Evolutionary conservation across 1,284 basidiomycete species (phyloP).

Genomic region (Pisolithus thermaeus): DNA sequence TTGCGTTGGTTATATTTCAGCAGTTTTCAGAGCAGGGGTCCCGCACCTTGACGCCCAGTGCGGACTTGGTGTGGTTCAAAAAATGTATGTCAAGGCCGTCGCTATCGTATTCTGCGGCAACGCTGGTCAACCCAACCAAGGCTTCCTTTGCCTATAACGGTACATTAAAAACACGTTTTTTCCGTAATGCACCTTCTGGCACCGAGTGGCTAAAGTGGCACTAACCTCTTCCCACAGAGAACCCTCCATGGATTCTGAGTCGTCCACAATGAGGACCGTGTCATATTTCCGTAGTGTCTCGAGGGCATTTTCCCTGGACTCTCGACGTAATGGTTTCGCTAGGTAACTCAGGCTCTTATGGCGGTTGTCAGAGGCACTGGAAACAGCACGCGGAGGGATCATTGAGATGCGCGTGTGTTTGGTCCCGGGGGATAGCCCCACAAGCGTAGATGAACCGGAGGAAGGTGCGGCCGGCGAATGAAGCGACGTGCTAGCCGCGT

Average conservation of each 20-base stretch:
- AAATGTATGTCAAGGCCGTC: conserved; percentile 47
- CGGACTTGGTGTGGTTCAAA: conserved; percentile 30
- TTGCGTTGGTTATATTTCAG: not conserved
- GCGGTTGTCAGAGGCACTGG: conserved; percentile 6
- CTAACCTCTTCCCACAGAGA: conserved; percentile 43
- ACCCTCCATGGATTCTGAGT: conserved; percentile 52
- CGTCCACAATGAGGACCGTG: conserved; percentile 52
- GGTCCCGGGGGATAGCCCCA: conserved; percentile 13
- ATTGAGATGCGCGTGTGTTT: conserved; percentile 18
- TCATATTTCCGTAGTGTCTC: conserved; percentile 41
- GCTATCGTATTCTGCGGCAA: conserved; percentile 35
- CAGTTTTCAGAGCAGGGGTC: not conserved
- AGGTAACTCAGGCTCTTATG: conserved; percentile 20
- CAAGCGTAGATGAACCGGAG: no score
- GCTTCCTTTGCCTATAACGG: conserved; percentile 34
- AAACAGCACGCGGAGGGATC: conserved; percentile 15
- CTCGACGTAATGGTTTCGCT: conserved; percentile 19
- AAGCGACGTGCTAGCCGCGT: not conserved
- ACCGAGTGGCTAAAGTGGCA: not conserved
- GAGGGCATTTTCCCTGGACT: conserved; percentile 37
- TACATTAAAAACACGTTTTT: conserved; percentile 1
- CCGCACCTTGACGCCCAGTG: conserved; percentile 14
- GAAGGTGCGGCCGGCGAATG: no score
- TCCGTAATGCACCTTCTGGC: not conserved
- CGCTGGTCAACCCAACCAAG: conserved; percentile 34